Percentiles rank a stretch among this genome's conserved stretches.
Conservation (phyloP, 2,329 filamentous ascomycete genomes). For the Didymellaceae sp. region DNA sequence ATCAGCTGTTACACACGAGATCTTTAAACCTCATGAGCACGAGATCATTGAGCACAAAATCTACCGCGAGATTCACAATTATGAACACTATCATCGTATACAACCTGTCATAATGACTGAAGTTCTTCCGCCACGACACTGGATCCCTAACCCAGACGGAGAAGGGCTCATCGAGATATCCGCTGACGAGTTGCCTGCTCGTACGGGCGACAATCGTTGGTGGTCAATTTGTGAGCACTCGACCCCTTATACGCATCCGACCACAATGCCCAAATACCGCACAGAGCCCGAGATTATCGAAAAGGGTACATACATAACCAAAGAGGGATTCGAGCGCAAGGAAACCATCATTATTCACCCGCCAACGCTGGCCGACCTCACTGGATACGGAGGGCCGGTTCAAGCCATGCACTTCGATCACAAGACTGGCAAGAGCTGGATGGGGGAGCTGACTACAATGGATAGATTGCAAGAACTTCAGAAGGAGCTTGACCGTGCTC, state of each 20-base stretch:
- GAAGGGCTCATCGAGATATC: conserved; percentile 54
- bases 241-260: conserved; percentile 9
- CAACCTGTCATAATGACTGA: conserved; percentile 62
- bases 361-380: conserved; percentile 49
- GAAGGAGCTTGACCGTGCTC: conserved; percentile 10
- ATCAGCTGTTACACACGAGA: conserved; percentile 60
- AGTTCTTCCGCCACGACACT: conserved; percentile 61
- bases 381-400: conserved; percentile 33
- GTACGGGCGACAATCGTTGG: conserved; percentile 35
- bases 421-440: conserved; percentile 35
- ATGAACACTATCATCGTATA: conserved; percentile 60
- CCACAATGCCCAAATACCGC: conserved; percentile 20
- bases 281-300: conserved; percentile 50
- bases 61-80: conserved; percentile 61
- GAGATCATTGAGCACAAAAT: conserved; percentile 57
- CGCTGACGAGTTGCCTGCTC: conserved; percentile 50
- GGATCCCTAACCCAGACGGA: conserved; percentile 48
- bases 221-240: conserved; percentile 40
- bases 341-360: conserved; percentile 57
- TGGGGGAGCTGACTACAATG: conserved; percentile 32
- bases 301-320: conserved; percentile 46
- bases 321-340: conserved; percentile 51
- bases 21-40: conserved; percentile 52
- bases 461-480: conserved; percentile 24
- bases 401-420: conserved; percentile 41